Evolutionary conservation across 1,284 basidiomycete species (phyloP).

Genomic region (Malassezia brasiliensis): DNA sequence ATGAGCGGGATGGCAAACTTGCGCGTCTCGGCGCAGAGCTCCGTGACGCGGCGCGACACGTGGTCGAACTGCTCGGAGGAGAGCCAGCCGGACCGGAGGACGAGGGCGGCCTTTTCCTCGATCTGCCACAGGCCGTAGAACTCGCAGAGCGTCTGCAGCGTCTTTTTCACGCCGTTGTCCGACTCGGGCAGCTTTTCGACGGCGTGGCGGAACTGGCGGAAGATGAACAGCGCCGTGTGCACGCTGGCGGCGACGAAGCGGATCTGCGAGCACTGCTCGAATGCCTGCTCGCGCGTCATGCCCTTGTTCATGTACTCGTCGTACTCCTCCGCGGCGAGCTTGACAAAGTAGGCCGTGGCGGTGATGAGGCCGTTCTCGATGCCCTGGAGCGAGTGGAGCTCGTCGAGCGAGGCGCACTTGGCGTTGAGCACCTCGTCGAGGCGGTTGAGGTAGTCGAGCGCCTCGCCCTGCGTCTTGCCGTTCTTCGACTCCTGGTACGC

Average conservation of each 20-base stretch:
- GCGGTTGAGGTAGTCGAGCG: slow-evolving; percentile 52
- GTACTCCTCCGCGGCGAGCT: slow-evolving; percentile 54
- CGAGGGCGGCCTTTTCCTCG: slow-evolving; percentile 55
- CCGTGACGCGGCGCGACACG: slow-evolving; percentile 51
- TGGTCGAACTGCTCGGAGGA: slow-evolving; percentile 51
- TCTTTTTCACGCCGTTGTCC: slow-evolving; percentile 36
- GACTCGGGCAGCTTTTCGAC: slow-evolving; percentile 32
- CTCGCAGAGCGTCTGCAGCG: slow-evolving; percentile 31
- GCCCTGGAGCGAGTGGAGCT: slow-evolving; percentile 51
- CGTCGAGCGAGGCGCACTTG: slow-evolving; percentile 49
- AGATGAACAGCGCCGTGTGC: slow-evolving; percentile 47
- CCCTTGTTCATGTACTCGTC: slow-evolving; percentile 50
- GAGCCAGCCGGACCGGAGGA: slow-evolving; percentile 52
- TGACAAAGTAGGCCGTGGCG: slow-evolving; percentile 54
- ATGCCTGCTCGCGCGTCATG: slow-evolving; percentile 52
- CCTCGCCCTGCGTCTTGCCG: slow-evolving; percentile 50
- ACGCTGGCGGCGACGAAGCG: slow-evolving; percentile 55
- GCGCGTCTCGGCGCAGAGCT: slow-evolving; percentile 52
- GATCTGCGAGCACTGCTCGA: slow-evolving; percentile 54
- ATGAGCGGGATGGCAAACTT: slow-evolving; percentile 52
- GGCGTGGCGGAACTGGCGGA: slow-evolving; percentile 46
- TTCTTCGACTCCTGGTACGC: slow-evolving; percentile 52
- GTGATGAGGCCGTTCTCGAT: slow-evolving; percentile 53
- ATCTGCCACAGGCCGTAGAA: slow-evolving; percentile 54
- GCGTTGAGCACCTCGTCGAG: slow-evolving; percentile 48